Conservation (phyloP, 495 filamentous ascomycete genomes). For the Talaromyces adpressus region DNA sequence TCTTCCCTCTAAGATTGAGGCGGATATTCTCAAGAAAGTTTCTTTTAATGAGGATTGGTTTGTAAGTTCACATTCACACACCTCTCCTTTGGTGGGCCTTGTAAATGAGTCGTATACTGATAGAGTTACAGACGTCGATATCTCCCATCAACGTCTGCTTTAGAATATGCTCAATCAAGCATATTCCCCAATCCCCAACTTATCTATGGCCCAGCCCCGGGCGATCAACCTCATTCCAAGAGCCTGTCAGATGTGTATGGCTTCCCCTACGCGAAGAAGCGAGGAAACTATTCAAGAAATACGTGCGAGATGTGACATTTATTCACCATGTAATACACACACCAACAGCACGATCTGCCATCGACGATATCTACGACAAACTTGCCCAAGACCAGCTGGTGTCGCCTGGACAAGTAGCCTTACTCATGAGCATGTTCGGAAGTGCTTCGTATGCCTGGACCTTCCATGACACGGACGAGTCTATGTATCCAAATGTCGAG, state of each 20-base stretch:
- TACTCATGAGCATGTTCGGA: conserved; percentile 39
- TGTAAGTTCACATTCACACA: background rate
- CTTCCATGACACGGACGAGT: conserved; percentile 12
- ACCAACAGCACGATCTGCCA: conserved; percentile 25
- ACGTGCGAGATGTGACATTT: conserved; percentile 27
- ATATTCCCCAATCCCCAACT: conserved; percentile 4
- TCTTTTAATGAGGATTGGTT: conserved; percentile 3
- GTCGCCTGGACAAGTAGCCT: conserved; percentile 23
- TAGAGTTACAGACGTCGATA: background rate
- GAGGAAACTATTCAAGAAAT: conserved; percentile 32
- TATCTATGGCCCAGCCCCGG: background rate
- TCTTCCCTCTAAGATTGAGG: background rate
- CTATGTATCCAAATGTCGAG: conserved; percentile 22
- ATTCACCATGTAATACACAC: conserved; percentile 35
- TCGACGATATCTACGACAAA: conserved; percentile 30
- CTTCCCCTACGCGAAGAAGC: conserved; percentile 33
- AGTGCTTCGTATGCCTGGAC: conserved; percentile 36
- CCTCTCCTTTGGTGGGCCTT: background rate
- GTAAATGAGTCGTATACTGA: background rate
- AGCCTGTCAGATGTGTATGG: conserved; percentile 23
- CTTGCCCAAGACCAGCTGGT: conserved; percentile 16
- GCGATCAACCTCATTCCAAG: background rate
- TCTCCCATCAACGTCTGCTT: conserved; percentile 1
- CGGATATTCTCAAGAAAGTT: conserved; percentile 1
- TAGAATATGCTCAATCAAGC: conserved; percentile 5